Evolutionary conservation across 345 rosid genomes (phyloP).

Genomic region (Populus alba): DNA sequence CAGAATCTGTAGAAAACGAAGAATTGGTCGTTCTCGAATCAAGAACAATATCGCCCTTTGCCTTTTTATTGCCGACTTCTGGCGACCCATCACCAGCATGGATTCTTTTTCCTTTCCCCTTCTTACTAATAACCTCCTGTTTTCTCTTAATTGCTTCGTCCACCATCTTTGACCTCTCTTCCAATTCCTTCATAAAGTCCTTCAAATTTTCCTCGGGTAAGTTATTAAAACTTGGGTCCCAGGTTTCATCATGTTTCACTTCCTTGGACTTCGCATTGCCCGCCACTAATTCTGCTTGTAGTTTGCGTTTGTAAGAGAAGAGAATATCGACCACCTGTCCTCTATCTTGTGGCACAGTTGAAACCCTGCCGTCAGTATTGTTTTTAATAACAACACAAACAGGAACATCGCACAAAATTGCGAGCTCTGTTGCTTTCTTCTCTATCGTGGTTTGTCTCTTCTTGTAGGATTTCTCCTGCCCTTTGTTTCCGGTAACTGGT

Average conservation of each 20-base stretch:
- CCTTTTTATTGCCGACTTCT: too few species aligned
- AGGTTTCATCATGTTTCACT: background rate
- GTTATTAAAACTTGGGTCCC: background rate
- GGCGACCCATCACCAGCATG: background rate
- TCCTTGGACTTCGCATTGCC: background rate
- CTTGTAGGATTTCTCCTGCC: background rate
- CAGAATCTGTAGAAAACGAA: background rate
- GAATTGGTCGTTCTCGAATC: background rate
- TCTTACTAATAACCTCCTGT: background rate
- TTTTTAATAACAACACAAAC: background rate
- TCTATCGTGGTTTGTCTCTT: constrained; percentile 6
- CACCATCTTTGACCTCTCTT: background rate
- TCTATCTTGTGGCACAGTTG: constrained; percentile 6
- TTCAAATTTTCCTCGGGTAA: background rate
- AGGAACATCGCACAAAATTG: constrained; percentile 3
- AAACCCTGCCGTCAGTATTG: background rate
- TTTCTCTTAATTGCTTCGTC: background rate
- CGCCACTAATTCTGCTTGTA: too few species aligned
- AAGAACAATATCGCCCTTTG: too few species aligned
- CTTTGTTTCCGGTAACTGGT: too few species aligned
- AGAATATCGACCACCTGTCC: background rate
- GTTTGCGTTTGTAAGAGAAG: background rate
- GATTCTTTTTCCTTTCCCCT: background rate
- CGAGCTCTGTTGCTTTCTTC: constrained; percentile 15
- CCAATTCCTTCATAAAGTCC: background rate